Evolutionary conservation across 768 basidiomycete species (phyloP).

Genomic region (Hericium alpestre): DNA sequence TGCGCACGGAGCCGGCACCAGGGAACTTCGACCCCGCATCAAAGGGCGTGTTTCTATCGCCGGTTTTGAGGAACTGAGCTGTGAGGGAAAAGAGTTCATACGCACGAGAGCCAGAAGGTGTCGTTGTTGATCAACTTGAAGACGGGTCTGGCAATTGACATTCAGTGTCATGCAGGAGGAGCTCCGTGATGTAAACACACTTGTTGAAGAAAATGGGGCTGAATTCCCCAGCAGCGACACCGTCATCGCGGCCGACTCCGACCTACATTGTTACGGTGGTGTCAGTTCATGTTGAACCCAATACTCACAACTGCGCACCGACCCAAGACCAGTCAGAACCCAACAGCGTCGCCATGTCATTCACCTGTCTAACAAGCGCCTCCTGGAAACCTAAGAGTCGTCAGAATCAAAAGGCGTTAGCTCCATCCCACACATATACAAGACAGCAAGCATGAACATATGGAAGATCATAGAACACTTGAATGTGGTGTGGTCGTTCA

Average conservation of each 20-base stretch:
- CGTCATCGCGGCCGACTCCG: conserved; percentile 56
- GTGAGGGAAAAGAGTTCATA: neutral
- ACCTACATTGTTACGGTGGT: conserved; percentile 22
- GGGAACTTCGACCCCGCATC: conserved; percentile 36
- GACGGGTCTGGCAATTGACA: conserved; percentile 17
- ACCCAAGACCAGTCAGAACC: conserved; percentile 47
- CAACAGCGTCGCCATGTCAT: conserved; percentile 43
- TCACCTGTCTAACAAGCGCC: conserved; percentile 44
- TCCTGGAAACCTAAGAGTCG: conserved; percentile 37
- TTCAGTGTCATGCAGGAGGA: neutral
- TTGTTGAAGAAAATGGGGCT: conserved; percentile 52
- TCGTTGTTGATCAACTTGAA: conserved; percentile 31
- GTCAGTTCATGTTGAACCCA: neutral
- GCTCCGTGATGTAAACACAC: conserved; percentile 11
- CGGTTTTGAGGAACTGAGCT: neutral
- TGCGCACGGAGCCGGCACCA: conserved; percentile 37
- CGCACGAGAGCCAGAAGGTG: conserved; percentile 49
- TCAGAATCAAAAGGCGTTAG: neutral
- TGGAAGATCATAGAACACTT: too few species aligned
- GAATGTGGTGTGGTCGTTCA: neutral
- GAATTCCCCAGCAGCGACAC: conserved; percentile 44
- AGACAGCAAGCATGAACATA: neutral
- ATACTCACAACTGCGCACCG: conserved; percentile 5
- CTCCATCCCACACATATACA: neutral
- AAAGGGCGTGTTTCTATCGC: conserved; percentile 33